phyloP scores from a whole-genome alignment of 306 rosid species.

The Aeschynomene evenia region DNA sequence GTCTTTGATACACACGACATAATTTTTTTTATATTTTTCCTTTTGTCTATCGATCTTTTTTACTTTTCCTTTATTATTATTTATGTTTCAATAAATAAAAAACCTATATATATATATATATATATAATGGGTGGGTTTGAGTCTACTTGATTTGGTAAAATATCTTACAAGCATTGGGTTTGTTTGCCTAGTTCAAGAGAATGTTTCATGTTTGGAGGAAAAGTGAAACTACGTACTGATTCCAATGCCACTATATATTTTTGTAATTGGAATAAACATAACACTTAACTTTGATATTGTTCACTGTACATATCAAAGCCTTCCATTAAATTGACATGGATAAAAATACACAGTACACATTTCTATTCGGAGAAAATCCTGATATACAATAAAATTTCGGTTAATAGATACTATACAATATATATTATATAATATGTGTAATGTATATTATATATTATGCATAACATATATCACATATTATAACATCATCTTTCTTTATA shows the following conservation, averaged over 20 bases:
- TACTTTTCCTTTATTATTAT: too few species aligned
- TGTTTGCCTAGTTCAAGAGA: constrained; percentile 27
- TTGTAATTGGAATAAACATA: constrained; percentile 6
- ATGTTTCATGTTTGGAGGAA: constrained; percentile 35
- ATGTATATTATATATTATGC: too few species aligned
- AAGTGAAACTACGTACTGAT: neutral
- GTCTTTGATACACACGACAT: constrained; percentile 1
- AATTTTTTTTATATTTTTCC: neutral
- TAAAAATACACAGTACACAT: neutral
- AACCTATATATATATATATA: too few species aligned
- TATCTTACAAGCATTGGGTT: neutral
- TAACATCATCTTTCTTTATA: too few species aligned
- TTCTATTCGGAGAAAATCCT: too few species aligned
- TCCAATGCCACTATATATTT: constrained; percentile 24
- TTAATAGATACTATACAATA: too few species aligned
- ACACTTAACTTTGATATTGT: constrained; percentile 7
- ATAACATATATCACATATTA: too few species aligned
- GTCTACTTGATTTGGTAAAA: neutral
- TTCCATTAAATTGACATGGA: constrained; percentile 17
- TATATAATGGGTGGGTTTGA: neutral
- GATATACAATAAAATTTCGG: too few species aligned
- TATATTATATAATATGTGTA: too few species aligned
- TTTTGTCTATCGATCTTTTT: neutral
- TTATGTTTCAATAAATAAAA: too few species aligned
- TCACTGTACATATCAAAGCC: neutral